Conservation (phyloP, 441 rosid genomes). For the Adansonia madagascariensis region DNA sequence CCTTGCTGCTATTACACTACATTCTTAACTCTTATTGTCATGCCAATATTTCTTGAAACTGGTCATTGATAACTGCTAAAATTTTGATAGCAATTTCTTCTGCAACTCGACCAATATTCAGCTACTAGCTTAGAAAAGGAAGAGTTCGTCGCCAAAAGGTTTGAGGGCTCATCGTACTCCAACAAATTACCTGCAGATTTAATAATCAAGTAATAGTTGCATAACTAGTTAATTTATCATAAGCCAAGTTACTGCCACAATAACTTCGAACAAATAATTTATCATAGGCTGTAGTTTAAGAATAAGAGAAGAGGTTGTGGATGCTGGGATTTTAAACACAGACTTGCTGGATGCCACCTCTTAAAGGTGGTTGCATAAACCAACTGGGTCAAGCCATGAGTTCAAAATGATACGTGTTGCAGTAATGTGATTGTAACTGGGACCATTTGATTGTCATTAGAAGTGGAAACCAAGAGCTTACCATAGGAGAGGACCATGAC, state of each 20-base stretch:
- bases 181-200: slow-evolving; percentile 60
- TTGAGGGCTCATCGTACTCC: slow-evolving; percentile 75
- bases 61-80: slow-evolving; percentile 20
- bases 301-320: too few species aligned
- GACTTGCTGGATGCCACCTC: too few species aligned
- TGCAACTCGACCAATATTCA: slow-evolving; percentile 88
- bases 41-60: neutral
- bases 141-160: slow-evolving; percentile 69
- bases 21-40: neutral
- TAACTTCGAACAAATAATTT: neutral
- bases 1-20: neutral
- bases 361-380: too few species aligned
- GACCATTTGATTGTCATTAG: neutral
- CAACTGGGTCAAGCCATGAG: too few species aligned
- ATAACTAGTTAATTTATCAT: neutral
- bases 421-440: neutral
- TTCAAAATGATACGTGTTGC: neutral
- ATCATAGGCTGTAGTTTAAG: too few species aligned
- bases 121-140: slow-evolving; percentile 82
- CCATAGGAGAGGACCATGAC: slow-evolving; percentile 89
- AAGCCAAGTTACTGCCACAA: neutral
- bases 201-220: neutral
- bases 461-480: slow-evolving; percentile 27
- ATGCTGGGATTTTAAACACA: too few species aligned
- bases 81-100: slow-evolving; percentile 42